Conservation (phyloP, 2,329 filamentous ascomycete species). For the Neonectria punicea region DNA sequence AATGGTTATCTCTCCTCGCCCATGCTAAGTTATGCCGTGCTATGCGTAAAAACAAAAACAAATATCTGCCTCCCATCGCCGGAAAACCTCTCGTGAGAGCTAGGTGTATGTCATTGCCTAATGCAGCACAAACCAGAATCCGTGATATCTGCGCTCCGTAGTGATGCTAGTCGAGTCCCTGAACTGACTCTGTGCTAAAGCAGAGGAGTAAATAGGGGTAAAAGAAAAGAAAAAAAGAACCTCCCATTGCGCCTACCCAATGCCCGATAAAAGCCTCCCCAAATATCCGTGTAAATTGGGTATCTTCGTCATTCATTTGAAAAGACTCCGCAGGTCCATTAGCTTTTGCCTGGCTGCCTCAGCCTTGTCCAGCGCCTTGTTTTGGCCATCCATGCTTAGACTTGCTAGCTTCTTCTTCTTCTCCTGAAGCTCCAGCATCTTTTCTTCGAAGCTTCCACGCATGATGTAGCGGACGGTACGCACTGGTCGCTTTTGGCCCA, state of each 20-base stretch:
- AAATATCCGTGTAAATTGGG: slow-evolving; percentile 19
- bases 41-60: slow-evolving; percentile 23
- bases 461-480: slow-evolving; percentile 91
- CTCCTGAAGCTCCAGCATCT: slow-evolving; percentile 87
- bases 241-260: slow-evolving; percentile 37
- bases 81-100: slow-evolving; percentile 46
- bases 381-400: slow-evolving; percentile 79
- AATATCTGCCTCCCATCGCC: slow-evolving; percentile 13
- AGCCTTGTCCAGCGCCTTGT: slow-evolving; percentile 63
- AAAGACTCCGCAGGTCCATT: slow-evolving; percentile 68
- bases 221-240: slow-evolving; percentile 28
- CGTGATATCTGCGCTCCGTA: slow-evolving; percentile 31
- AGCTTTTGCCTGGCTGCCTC: slow-evolving; percentile 69
- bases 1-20: slow-evolving; percentile 33
- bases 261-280: slow-evolving; percentile 30
- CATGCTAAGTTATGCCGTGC: slow-evolving; percentile 23
- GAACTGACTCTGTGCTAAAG: slow-evolving; percentile 6
- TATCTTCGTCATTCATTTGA: slow-evolving; percentile 55
- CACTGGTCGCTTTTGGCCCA: slow-evolving; percentile 91
- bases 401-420: slow-evolving; percentile 94
- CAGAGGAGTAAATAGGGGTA: slow-evolving; percentile 44
- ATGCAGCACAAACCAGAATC: slow-evolving; percentile 28
- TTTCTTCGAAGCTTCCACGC: slow-evolving; percentile 90
- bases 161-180: slow-evolving; percentile 33
- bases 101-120: slow-evolving; percentile 33